Evolutionary conservation across 75 land plant species (phyloP).

Genomic region (Pinus taeda): DNA sequence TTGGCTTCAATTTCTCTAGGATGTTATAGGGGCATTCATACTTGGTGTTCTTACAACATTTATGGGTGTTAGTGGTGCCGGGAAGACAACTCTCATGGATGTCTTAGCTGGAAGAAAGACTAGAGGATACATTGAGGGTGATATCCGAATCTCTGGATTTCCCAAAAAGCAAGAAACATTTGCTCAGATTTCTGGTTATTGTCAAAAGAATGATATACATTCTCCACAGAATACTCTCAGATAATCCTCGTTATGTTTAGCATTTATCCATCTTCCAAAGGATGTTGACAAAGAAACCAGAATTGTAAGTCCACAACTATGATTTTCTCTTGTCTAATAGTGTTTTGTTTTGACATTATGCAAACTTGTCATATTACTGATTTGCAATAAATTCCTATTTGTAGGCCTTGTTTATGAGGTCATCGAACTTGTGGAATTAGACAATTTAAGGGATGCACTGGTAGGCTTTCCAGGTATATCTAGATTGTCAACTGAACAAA

Average conservation of each 20-base stretch:
- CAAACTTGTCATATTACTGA: background rate
- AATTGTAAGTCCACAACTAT: conserved; percentile 28
- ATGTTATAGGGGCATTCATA: conserved; percentile 71
- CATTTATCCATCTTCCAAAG: conserved; percentile 72
- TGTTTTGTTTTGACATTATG: background rate
- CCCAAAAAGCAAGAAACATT: conserved; percentile 80
- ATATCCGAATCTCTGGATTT: conserved; percentile 72
- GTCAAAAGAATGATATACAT: conserved; percentile 83
- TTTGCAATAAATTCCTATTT: background rate
- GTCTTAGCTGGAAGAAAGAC: conserved; percentile 87
- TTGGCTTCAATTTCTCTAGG: conserved; percentile 60
- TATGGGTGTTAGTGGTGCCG: conserved; percentile 92
- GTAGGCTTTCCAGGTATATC: conserved; percentile 77
- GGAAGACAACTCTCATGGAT: conserved; percentile 91
- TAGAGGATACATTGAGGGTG: conserved; percentile 87
- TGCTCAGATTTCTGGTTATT: conserved; percentile 81
- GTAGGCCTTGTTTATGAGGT: conserved; percentile 72
- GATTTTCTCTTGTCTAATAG: background rate
- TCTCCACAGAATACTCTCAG: conserved; percentile 77
- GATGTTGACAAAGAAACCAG: conserved; percentile 48
- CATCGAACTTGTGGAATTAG: conserved; percentile 78
- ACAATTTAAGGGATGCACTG: conserved; percentile 54
- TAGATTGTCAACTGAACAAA: conserved; percentile 82
- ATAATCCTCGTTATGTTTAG: conserved; percentile 73
- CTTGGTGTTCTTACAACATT: conserved; percentile 86